Evolutionary conservation across 164 flowering plant species (phyloP), one percentile per base, ranked within the genome.

Genomic region (Umbellularia californica): DNA sequence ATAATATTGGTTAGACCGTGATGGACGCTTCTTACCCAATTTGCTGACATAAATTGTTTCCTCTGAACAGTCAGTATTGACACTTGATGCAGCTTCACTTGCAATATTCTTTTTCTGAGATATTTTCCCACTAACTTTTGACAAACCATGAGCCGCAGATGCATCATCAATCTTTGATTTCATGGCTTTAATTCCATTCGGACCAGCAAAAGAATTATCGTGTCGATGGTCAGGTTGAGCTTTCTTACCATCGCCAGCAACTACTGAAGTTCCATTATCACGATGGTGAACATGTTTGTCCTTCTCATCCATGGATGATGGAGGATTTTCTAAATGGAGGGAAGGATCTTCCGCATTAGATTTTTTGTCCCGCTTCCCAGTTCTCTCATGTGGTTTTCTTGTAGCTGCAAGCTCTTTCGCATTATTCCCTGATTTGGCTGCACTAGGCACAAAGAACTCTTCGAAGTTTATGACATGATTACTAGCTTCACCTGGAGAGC

Each of bases 381-480:
- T 72, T 73, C 76, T 78, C 50, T 70, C 35, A n/a, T 50, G 23
- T 17, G 30, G 62, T 28, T n/a, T n/a, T 70, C 27, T 69, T 19
- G 15, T 25, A 27, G 70, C 11, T 76, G 19, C 72, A 70, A 47
- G 35, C 28, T 68, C 77, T 65, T 76, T 70, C 41, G 62, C 68
- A 76, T 81, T 75, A 68, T 66, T 62, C 50, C 15, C 72, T 68
- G 52, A 79, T 74, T 76, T 70, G 10, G 30, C 28, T 60, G 78
- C 71, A 17, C 77, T 69, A 66, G 82, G 79, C 64, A 79, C 20
- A 81, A 84, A 82, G 60, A 82, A 80, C 23, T 82, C 77, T 22
- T 28, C 80, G 65, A 85, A 79, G 64, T 82, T 79, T 12, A 83
- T 28, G 25, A 50, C 64, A 72, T 79, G 77, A 71, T 79, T 74